phyloP scores from a whole-genome alignment of 2,329 filamentous ascomycete species.

The Cryphonectria japonica region DNA sequence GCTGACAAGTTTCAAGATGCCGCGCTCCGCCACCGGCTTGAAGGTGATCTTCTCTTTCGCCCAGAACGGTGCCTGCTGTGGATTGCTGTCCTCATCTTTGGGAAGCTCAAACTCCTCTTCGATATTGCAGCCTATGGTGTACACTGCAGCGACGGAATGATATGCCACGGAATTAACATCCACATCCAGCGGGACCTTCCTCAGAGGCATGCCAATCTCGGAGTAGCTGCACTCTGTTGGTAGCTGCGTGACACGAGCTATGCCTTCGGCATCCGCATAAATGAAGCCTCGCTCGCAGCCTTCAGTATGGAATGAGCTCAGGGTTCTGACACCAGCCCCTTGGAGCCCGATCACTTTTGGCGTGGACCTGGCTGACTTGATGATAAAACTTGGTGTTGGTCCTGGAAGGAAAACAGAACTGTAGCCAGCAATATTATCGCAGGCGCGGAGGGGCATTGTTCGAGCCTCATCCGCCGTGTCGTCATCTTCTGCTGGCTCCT shows the following conservation, averaged over 20 bases:
- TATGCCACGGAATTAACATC: constrained; percentile 77
- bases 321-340: constrained; percentile 67
- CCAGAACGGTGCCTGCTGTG: constrained; percentile 50
- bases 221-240: constrained; percentile 68
- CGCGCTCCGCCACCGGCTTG: constrained; percentile 71
- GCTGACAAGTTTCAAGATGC: constrained; percentile 77
- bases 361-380: constrained; percentile 78
- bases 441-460: constrained; percentile 58
- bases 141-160: constrained; percentile 74
- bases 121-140: constrained; percentile 73
- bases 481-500: constrained; percentile 52
- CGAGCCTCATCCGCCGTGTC: constrained; percentile 51
- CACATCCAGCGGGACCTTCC: constrained; percentile 69
- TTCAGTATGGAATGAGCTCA: constrained; percentile 77
- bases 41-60: constrained; percentile 68
- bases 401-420: constrained; percentile 84
- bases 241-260: constrained; percentile 74
- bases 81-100: constrained; percentile 73
- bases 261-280: constrained; percentile 74
- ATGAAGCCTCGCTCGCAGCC: constrained; percentile 83
- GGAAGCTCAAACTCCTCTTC: constrained; percentile 78
- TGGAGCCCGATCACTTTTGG: constrained; percentile 77
- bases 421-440: constrained; percentile 74
- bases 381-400: constrained; percentile 75
- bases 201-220: constrained; percentile 76